Evolutionary conservation across 192 early-diverging fungal genomes (phyloP), one percentile per base, ranked within the genome.

Genomic region (Podila clonocystis): DNA sequence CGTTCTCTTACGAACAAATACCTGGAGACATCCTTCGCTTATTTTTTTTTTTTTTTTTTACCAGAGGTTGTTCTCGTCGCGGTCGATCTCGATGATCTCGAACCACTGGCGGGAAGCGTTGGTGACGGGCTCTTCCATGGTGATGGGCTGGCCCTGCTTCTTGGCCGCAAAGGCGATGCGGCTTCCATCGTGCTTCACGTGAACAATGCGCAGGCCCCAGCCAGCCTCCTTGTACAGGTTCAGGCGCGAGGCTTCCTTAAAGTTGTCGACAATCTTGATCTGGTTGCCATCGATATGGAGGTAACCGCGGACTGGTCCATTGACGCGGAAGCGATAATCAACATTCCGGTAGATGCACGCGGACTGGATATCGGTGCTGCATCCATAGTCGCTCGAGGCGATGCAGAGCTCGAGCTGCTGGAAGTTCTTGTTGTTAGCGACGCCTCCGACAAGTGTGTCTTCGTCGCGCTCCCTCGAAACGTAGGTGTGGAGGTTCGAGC

Each of bases 181-280:
- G 4, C 1, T 31, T 11, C 59, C 59, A 4, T 61, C 63, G 59
- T n/a, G 41, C 6, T 52, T 24, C 22, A 62, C 4, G 17, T 70
- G 38, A 8, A 60, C 58, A 19, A 70, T 33, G 24, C 68, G 58
- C 59, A 70, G 68, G 4, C 68, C 68, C 68, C 68, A 70, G n/a
- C 68, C 68, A 4, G 22, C 45, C 59, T 70, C 68, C 36, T 59
- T 68, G 67, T 61, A 61, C 20, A 61, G 19, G 29, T 24, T 61
- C 59, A 61, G 17, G 30, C 26, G 1, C 20, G 59, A 30, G 6
- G 59, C 59, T 1, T 61, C 59, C 5, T 30, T 0, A 20, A 61
- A 61, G 15, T 24, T 3, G 0, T 28, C 12, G 29, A 61, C 59
- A 61, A 61, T 33, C 29, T 33, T 30, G 24, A 61, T 19, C 6